A percentile compares a stretch with the other conserved stretches of the same genome.
These are phyloP conservation scores for Tulasnella sp. DNA, from an alignment of 768 basidiomycete genomes.

Conservation along the genomic window DNA sequence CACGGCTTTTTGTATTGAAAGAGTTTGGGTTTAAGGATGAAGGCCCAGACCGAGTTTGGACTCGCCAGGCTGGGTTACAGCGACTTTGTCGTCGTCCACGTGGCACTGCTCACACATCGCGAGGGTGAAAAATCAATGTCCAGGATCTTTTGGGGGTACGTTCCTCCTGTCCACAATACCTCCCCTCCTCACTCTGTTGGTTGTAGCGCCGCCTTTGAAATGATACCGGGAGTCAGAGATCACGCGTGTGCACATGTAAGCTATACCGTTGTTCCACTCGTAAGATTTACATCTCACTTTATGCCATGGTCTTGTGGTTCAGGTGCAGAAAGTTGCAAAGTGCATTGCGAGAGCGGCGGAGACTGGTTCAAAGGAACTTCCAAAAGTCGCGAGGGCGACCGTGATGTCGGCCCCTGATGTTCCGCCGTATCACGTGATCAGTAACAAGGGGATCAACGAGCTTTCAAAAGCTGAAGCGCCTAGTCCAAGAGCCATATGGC, in stretches of 20 bases:
- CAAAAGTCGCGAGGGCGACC: conserved; percentile 33
- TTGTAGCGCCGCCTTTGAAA: conserved; percentile 30
- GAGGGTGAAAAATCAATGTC: conserved; percentile 30
- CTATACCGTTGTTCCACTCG: not conserved
- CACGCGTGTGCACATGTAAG: conserved; percentile 28
- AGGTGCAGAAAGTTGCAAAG: conserved; percentile 44
- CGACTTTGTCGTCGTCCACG: conserved; percentile 60
- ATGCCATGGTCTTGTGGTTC: too few species aligned
- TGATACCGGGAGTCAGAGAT: conserved; percentile 31
- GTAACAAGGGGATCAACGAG: conserved; percentile 38
- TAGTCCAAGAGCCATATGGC: too few species aligned
- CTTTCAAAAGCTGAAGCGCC: too few species aligned
- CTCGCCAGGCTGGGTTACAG: conserved; percentile 53
- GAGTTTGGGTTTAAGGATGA: conserved; percentile 38
- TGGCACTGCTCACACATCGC: conserved; percentile 41
- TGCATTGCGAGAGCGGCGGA: conserved; percentile 43
- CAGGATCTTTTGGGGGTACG: conserved; percentile 38
- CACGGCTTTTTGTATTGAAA: not conserved
- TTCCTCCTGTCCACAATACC: not conserved
- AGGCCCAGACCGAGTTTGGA: conserved; percentile 60
- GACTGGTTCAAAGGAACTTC: conserved; percentile 40
- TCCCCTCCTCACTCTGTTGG: not conserved
- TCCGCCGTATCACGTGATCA: conserved; percentile 41
- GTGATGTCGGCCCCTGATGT: conserved; percentile 30
- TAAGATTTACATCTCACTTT: too few species aligned